Percentiles rank a stretch among this genome's conserved stretches.
These are phyloP conservation scores for Isatis tinctoria DNA, from an alignment of 345 rosid genomes.

Conservation along the genomic window DNA sequence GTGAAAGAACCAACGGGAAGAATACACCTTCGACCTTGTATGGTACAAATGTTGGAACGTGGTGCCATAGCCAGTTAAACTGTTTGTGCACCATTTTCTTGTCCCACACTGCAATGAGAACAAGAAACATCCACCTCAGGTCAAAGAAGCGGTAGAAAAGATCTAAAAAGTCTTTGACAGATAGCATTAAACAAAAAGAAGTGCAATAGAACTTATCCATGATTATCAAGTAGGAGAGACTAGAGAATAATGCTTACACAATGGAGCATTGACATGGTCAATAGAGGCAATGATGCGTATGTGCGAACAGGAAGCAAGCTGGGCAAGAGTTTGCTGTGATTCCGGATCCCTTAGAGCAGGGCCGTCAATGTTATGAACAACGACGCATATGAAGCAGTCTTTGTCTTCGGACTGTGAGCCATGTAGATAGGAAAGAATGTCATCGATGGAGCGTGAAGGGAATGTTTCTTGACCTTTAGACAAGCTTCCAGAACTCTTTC, in stretches of 20 bases:
- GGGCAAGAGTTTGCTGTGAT: conserved; percentile 73
- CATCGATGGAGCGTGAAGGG: conserved; percentile 65
- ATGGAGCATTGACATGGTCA: conserved; percentile 81
- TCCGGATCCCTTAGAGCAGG: conserved; percentile 78
- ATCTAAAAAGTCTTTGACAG: background rate
- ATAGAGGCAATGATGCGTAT: conserved; percentile 80
- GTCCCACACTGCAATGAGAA: conserved; percentile 72
- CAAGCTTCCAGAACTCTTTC: conserved; percentile 29
- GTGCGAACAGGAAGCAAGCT: conserved; percentile 71
- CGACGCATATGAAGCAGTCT: conserved; percentile 58
- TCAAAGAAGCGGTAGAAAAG: background rate
- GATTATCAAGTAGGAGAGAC: background rate
- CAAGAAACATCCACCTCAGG: background rate
- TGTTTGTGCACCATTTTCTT: conserved; percentile 95
- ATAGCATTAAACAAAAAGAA: background rate
- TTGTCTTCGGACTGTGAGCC: conserved; percentile 42
- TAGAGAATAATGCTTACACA: conserved; percentile 47
- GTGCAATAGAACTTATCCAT: background rate
- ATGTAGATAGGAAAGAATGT: conserved; percentile 58
- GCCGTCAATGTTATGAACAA: conserved; percentile 87
- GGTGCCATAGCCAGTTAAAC: conserved; percentile 90
- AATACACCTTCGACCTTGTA: conserved; percentile 81
- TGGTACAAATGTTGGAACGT: conserved; percentile 82
- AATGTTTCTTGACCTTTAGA: conserved; percentile 55
- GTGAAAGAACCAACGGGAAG: conserved; percentile 77